Percentiles rank a stretch among this genome's conserved stretches.
Evolutionary conservation across 495 filamentous ascomycete species (phyloP).

Genomic region (Neurospora cerealis): DNA sequence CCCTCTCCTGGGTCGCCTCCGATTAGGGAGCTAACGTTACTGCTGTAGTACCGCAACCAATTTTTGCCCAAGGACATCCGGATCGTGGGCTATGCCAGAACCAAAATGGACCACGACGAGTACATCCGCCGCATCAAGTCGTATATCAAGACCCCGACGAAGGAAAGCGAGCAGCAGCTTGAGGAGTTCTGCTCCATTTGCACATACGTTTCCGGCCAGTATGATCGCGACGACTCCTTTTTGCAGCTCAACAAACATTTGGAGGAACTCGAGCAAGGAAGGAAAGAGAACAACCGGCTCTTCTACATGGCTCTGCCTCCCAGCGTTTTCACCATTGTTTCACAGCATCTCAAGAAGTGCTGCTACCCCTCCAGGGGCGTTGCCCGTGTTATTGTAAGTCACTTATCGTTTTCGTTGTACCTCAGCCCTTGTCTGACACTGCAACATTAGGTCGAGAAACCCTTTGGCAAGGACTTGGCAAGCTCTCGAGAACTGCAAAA

Average conservation of each 20-base stretch:
- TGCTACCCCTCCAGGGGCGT: slow-evolving; percentile 89
- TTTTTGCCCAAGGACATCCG: slow-evolving; percentile 96
- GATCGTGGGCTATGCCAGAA: slow-evolving; percentile 98
- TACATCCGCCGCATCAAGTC: slow-evolving; percentile 89
- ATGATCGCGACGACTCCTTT: slow-evolving; percentile 96
- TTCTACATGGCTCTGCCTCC: slow-evolving; percentile 99
- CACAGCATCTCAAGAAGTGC: slow-evolving; percentile 90
- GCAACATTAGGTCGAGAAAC: slow-evolving; percentile 79
- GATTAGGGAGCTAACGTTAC: slow-evolving; percentile 15
- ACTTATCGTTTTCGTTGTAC: not conserved
- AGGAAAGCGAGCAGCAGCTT: slow-evolving; percentile 93
- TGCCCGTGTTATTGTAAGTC: slow-evolving; percentile 80
- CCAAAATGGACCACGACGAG: slow-evolving; percentile 97
- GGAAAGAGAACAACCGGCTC: slow-evolving; percentile 76
- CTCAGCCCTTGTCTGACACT: slow-evolving; percentile 3
- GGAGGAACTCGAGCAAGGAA: slow-evolving; percentile 73
- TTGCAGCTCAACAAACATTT: slow-evolving; percentile 79
- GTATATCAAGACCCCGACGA: slow-evolving; percentile 97
- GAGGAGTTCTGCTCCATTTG: slow-evolving; percentile 79
- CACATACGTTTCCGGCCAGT: slow-evolving; percentile 92
- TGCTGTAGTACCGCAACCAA: slow-evolving; percentile 80
- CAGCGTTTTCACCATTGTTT: slow-evolving; percentile 95
- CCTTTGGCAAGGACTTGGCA: slow-evolving; percentile 92
- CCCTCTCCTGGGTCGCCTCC: not conserved
- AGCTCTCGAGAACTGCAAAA: slow-evolving; percentile 93